These are phyloP conservation scores for Penicillium hesseltinei DNA, from an alignment of 2,329 filamentous ascomycete species.

Conservation along the genomic window DNA sequence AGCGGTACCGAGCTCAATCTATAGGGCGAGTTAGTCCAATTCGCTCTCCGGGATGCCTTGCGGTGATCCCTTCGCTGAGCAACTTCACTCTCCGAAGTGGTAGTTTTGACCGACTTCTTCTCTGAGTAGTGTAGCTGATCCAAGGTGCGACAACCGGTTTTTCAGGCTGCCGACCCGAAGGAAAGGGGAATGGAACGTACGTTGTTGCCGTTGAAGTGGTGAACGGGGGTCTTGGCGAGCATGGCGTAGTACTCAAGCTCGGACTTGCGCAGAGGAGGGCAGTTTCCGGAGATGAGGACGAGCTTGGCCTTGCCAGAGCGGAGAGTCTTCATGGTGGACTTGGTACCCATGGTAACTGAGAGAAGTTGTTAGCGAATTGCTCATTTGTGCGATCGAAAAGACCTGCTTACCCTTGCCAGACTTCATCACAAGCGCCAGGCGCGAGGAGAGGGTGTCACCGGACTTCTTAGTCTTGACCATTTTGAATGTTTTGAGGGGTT, in stretches of 20 bases:
- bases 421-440: conserved; percentile 69
- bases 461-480: conserved; percentile 74
- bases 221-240: conserved; percentile 90
- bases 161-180: conserved; percentile 15
- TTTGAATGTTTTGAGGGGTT: conserved; percentile 42
- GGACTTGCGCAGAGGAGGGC: conserved; percentile 94
- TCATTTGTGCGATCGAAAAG: neutral
- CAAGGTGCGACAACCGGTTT: conserved; percentile 18
- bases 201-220: conserved; percentile 99
- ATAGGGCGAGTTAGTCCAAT: conserved; percentile 33
- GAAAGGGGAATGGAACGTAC: conserved; percentile 62
- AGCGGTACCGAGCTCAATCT: conserved; percentile 98
- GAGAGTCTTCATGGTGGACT: conserved; percentile 84
- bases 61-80: conserved; percentile 28
- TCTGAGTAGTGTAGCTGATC: conserved; percentile 28
- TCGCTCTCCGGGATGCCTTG: conserved; percentile 26
- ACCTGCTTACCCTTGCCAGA: conserved; percentile 41
- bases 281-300: conserved; percentile 94
- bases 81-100: conserved; percentile 32
- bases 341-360: conserved; percentile 80
- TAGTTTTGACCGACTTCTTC: conserved; percentile 22
- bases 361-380: conserved; percentile 3
- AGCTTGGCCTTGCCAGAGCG: conserved; percentile 98
- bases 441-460: conserved; percentile 74
- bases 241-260: conserved; percentile 96